These are phyloP conservation scores for Thielaviopsis populi DNA, from an alignment of 2,329 filamentous ascomycete genomes.

Conservation along the genomic window DNA sequence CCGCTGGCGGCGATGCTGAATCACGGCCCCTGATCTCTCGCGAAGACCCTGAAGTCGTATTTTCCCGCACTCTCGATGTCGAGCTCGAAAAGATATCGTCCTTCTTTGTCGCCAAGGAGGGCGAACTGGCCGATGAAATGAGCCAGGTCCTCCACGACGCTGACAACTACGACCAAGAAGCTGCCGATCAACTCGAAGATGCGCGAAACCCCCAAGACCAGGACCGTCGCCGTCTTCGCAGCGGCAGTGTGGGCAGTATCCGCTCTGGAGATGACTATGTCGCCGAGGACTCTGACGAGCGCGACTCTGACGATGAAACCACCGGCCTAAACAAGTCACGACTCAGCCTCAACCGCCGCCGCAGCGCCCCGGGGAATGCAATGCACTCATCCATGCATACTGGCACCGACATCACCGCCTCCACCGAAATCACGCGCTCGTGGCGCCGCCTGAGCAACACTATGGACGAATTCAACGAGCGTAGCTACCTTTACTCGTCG, in stretches of 20 bases:
- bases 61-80: slow-evolving; percentile 64
- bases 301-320: slow-evolving; percentile 47
- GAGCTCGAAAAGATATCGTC: slow-evolving; percentile 89
- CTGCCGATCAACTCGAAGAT: slow-evolving; percentile 29
- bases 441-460: slow-evolving; percentile 48
- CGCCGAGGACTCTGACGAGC: slow-evolving; percentile 44
- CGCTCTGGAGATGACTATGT: slow-evolving; percentile 39
- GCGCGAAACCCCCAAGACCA: slow-evolving; percentile 20
- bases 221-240: slow-evolving; percentile 19
- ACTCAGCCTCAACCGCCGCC: slow-evolving; percentile 24
- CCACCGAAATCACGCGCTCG: slow-evolving; percentile 43
- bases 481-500: slow-evolving; percentile 49
- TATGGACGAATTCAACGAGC: slow-evolving; percentile 67
- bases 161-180: slow-evolving; percentile 48
- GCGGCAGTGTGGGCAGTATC: slow-evolving; percentile 28
- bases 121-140: slow-evolving; percentile 70
- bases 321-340: slow-evolving; percentile 36
- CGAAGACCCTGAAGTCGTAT: slow-evolving; percentile 66
- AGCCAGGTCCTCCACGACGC: slow-evolving; percentile 63
- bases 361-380: not conserved
- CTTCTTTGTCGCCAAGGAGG: slow-evolving; percentile 82
- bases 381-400: slow-evolving; percentile 24
- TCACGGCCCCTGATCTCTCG: slow-evolving; percentile 64
- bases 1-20: slow-evolving; percentile 55
- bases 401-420: slow-evolving; percentile 44